Percentiles rank a stretch among this genome's conserved stretches.
phyloP scores from a whole-genome alignment of 768 basidiomycete genomes.

The Ramaria sp. region DNA sequence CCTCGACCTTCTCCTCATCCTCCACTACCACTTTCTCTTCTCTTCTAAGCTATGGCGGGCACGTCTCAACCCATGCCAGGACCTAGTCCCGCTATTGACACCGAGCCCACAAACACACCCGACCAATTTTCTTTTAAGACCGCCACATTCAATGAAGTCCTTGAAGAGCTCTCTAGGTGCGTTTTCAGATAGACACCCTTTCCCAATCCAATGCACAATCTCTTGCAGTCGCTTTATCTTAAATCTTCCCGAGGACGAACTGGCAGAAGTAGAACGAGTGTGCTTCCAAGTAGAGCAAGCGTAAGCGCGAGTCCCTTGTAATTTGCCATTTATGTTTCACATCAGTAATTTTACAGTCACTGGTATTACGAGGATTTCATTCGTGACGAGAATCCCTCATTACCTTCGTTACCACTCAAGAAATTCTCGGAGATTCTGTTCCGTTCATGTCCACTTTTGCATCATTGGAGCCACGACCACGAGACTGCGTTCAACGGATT shows the following conservation, averaged over 20 bases:
- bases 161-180: slow-evolving; percentile 86
- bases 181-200: slow-evolving; percentile 8
- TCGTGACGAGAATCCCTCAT: slow-evolving; percentile 77
- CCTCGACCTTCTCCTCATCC: not conserved
- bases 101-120: slow-evolving; percentile 21
- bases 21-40: not conserved
- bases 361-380: slow-evolving; percentile 99
- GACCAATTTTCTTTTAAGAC: slow-evolving; percentile 51
- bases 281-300: slow-evolving; percentile 99
- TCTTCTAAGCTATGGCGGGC: slow-evolving; percentile 4
- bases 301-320: slow-evolving; percentile 37
- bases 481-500: slow-evolving; percentile 82
- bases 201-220: slow-evolving; percentile 10
- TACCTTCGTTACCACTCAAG: slow-evolving; percentile 84
- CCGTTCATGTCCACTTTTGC: slow-evolving; percentile 70
- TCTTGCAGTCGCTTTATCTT: slow-evolving; percentile 79
- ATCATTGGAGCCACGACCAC: slow-evolving; percentile 76
- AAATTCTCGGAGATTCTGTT: slow-evolving; percentile 91
- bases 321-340: slow-evolving; percentile 11
- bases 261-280: slow-evolving; percentile 82
- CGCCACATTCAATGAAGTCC: slow-evolving; percentile 72
- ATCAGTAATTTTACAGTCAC: slow-evolving; percentile 43
- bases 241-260: slow-evolving; percentile 90
- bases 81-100: not conserved
- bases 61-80: not conserved